Evolutionary conservation across 208 protist genomes (phyloP), one percentile per base, ranked within the genome.

Genomic region (Angomonas ambiguus): DNA sequence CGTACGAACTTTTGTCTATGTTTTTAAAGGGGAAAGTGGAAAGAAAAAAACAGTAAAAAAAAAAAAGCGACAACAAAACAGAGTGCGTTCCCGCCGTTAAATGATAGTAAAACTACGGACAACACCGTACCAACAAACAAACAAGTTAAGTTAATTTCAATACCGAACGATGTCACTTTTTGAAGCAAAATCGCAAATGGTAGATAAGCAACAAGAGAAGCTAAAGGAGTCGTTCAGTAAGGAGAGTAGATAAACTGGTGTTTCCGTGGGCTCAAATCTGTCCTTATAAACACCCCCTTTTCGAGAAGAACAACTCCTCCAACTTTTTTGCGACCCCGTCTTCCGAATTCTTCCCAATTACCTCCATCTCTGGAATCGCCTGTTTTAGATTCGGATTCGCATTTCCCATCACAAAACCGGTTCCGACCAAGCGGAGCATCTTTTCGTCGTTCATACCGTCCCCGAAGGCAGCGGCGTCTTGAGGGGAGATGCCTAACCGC

Each of bases 271-370:
- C n/a, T n/a, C n/a, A n/a, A n/a, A n/a, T n/a, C n/a, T n/a, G n/a
- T n/a, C n/a, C n/a, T 3, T n/a, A 18, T 24, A 2, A n/a, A 53
- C 48, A 2, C 2, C 53, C 20, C 3, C 2, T 4, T 59, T 18
- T 24, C 11, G 60, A 67, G 32, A 65, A 60, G 49, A 92, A 92
- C 0, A 88, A 51, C 51, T 88, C 85, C 11, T 77, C 65, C 27
- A 92, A 64, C 71, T 88, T 92, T 64, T 83, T 83, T 11, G 85
- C 85, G 1, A 92, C 85, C n/a, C 77, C 76, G 32, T 92, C 85
- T 18, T 85, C 71, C 0, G n/a, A 67, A 56, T 92, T 88, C 2
- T 45, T 61, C 20, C 56, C 79, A 62, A 92, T 85, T 2, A 87
- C 58, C 51, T 84, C 74, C 16, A 59, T 62, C 22, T 84, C 60